A percentile compares a stretch with the other conserved stretches of the same genome.
These are phyloP conservation scores for Pseudoscleropodium purum DNA, from an alignment of 225 moss, liverwort and hornwort genomes.

Conservation along the genomic window DNA sequence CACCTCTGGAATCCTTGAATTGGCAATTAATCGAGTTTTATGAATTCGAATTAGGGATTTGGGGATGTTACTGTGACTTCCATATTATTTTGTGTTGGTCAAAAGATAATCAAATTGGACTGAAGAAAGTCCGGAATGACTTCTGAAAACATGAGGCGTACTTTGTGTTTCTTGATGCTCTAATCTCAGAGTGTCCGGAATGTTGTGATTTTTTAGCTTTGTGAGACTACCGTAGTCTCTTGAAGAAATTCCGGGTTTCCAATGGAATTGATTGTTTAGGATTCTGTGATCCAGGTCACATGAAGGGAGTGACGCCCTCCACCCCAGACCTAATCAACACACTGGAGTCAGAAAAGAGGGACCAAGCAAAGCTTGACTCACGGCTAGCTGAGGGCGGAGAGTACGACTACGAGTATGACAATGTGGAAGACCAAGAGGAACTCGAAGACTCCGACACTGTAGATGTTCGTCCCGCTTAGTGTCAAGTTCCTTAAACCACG, in stretches of 20 bases:
- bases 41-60: background rate
- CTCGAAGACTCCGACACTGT: background rate
- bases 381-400: background rate
- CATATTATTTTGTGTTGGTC: background rate
- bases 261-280: background rate
- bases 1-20: background rate
- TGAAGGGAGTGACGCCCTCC: slow-evolving; percentile 85
- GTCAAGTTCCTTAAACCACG: background rate
- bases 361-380: slow-evolving; percentile 45
- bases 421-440: background rate
- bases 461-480: slow-evolving; percentile 6
- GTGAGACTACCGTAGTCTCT: background rate
- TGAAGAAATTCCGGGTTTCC: background rate
- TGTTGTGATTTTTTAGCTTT: background rate
- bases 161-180: background rate
- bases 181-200: background rate
- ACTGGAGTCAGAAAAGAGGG: slow-evolving; percentile 39
- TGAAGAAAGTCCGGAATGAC: background rate
- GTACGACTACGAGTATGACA: background rate
- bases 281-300: slow-evolving; percentile 34
- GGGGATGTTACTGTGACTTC: background rate
- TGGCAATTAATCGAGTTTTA: no score
- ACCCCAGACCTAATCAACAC: slow-evolving; percentile 49
- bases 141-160: background rate
- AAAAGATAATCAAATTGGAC: background rate